Percentiles rank a stretch among this genome's conserved stretches.
Conservation (phyloP, 345 rosid genomes). For the Garcia nutans region DNA sequence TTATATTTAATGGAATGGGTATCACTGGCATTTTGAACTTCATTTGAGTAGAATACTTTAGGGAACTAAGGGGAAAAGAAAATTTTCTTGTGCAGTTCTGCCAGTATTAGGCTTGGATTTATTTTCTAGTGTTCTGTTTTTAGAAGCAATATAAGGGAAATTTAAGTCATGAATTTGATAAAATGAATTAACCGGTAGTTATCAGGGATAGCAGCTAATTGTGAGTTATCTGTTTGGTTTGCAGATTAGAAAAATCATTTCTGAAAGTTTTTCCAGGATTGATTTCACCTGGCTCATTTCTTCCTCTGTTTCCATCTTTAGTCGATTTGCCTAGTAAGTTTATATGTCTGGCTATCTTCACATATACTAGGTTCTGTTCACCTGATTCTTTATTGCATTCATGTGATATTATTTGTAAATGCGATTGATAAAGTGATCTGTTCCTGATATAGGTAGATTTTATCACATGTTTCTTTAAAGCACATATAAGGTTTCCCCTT, state of each 20-base stretch:
- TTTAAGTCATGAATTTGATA: background rate
- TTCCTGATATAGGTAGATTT: background rate
- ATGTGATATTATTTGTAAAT: background rate
- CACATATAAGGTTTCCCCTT: background rate
- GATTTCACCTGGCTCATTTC: constrained; percentile 88
- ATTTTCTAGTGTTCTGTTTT: too few species aligned
- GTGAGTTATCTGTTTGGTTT: constrained; percentile 19
- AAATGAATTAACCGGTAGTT: background rate
- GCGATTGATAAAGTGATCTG: background rate
- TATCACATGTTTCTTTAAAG: background rate
- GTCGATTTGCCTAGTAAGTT: constrained; percentile 86
- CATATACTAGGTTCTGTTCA: background rate
- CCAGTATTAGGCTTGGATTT: too few species aligned
- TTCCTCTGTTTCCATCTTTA: constrained; percentile 83
- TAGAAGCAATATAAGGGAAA: background rate
- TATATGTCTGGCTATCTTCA: background rate
- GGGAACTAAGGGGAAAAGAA: too few species aligned
- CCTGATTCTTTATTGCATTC: background rate
- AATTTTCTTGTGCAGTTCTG: too few species aligned
- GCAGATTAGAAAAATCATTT: constrained; percentile 79
- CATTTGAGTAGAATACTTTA: too few species aligned
- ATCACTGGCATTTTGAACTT: too few species aligned
- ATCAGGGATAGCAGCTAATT: constrained; percentile 8
- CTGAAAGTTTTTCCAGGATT: constrained; percentile 69
- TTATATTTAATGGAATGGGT: too few species aligned